Evolutionary conservation across 352 stramenopile genomes (phyloP).

Genomic region (Hyphochytrium catenoides): DNA sequence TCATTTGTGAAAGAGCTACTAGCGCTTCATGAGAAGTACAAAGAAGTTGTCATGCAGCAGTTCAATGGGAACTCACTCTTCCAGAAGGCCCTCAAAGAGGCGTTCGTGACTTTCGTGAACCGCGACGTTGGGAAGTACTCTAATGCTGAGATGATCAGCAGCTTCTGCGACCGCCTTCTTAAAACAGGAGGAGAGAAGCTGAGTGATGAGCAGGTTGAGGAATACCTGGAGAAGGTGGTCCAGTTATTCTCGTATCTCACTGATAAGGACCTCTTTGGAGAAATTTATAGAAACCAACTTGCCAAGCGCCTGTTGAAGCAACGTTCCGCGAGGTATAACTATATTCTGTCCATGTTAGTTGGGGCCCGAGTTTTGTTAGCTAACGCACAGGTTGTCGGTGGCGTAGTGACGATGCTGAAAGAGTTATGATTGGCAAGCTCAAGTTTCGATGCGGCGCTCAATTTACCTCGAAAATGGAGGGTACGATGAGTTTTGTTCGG

Average conservation of each 20-base stretch:
- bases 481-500: no score
- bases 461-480: constrained; percentile 98
- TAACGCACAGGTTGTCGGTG: no score
- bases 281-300: constrained; percentile 97
- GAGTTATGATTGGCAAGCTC: constrained; percentile 97
- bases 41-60: constrained; percentile 85
- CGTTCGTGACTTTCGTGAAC: constrained; percentile 98
- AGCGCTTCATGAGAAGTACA: constrained; percentile 92
- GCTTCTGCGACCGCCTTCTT: constrained; percentile 95
- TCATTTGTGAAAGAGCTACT: constrained; percentile 96
- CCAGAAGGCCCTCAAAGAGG: constrained; percentile 97
- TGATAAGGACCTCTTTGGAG: constrained; percentile 98
- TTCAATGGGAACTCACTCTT: constrained; percentile 92
- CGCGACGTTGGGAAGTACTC: constrained; percentile 89
- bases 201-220: constrained; percentile 85
- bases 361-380: no score
- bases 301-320: constrained; percentile 94
- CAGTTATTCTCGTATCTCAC: constrained; percentile 97
- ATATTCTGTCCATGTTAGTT: no score
- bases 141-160: constrained; percentile 97
- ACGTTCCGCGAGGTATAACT: constrained; percentile 85
- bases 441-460: constrained; percentile 95
- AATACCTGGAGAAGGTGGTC: constrained; percentile 91
- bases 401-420: constrained; percentile 92
- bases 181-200: constrained; percentile 96